These are phyloP conservation scores for Geotrichum candidum DNA, from an alignment of 1,139 yeast genomes.

Conservation along the genomic window DNA sequence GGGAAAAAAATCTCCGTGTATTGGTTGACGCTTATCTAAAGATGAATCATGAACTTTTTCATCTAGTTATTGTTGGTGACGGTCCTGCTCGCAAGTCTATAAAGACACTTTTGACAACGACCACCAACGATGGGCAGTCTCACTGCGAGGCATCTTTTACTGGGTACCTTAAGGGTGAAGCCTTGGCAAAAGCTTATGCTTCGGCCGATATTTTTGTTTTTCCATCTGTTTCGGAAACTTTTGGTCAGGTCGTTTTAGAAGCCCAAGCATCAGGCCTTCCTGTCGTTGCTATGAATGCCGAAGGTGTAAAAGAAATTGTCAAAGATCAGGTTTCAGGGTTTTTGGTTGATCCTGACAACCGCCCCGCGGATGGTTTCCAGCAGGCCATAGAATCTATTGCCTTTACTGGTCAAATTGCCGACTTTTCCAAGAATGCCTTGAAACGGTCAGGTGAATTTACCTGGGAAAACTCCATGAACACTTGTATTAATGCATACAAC, in stretches of 20 bases:
- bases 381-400: slow-evolving; percentile 13
- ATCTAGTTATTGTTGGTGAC: slow-evolving; percentile 22
- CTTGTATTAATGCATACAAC: slow-evolving; percentile 16
- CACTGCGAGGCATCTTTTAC: slow-evolving; percentile 22
- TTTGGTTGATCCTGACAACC: slow-evolving; percentile 12
- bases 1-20: slow-evolving; percentile 27
- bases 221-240: slow-evolving; percentile 22
- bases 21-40: slow-evolving; percentile 29
- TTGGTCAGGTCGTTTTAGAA: slow-evolving; percentile 24
- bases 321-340: slow-evolving; percentile 16
- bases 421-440: slow-evolving; percentile 17
- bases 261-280: slow-evolving; percentile 24
- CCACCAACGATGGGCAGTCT: not conserved
- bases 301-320: slow-evolving; percentile 19
- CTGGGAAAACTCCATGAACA: slow-evolving; percentile 19
- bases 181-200: slow-evolving; percentile 22
- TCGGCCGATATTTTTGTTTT: slow-evolving; percentile 22
- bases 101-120: slow-evolving; percentile 13
- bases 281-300: slow-evolving; percentile 20
- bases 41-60: slow-evolving; percentile 23
- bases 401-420: slow-evolving; percentile 5
- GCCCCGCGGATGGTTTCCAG: slow-evolving; percentile 5
- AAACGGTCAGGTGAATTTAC: slow-evolving; percentile 16
- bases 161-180: slow-evolving; percentile 22
- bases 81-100: slow-evolving; percentile 21